Evolutionary conservation across 2,329 filamentous ascomycete genomes (phyloP).

Genomic region (Elsinoe necatrix): DNA sequence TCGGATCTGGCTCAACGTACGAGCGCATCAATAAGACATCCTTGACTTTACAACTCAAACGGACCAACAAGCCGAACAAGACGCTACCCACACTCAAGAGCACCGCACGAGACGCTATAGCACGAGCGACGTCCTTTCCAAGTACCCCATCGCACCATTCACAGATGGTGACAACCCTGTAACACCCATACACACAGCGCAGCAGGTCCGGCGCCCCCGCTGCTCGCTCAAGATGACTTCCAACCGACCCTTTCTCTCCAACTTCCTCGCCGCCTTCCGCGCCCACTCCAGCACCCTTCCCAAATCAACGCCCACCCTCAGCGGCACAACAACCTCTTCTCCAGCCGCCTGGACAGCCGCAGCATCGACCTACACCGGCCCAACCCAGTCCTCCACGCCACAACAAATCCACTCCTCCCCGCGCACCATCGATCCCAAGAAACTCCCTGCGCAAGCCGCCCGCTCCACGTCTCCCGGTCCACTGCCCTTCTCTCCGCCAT

Average conservation of each 20-base stretch:
- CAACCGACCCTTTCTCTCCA: conserved; percentile 58
- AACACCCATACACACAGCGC: neutral
- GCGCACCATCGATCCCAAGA: conserved; percentile 33
- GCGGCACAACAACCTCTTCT: conserved; percentile 34
- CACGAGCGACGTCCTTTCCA: neutral
- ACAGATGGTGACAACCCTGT: conserved; percentile 9
- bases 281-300: conserved; percentile 51
- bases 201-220: neutral
- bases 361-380: conserved; percentile 23
- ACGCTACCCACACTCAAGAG: neutral
- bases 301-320: conserved; percentile 43
- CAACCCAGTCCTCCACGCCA: conserved; percentile 21
- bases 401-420: conserved; percentile 24
- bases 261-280: conserved; percentile 59
- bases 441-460: conserved; percentile 31
- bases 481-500: conserved; percentile 28
- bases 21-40: neutral
- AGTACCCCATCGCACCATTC: neutral
- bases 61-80: neutral
- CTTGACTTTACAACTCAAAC: neutral
- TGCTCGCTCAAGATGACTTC: conserved; percentile 46
- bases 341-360: conserved; percentile 27
- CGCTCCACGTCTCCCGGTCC: conserved; percentile 30
- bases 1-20: neutral
- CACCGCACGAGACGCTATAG: neutral